Percentiles rank a stretch among this genome's conserved stretches.
Evolutionary conservation across 495 filamentous ascomycete genomes (phyloP).

Genomic region (Parathielavia hyrcaniae): DNA sequence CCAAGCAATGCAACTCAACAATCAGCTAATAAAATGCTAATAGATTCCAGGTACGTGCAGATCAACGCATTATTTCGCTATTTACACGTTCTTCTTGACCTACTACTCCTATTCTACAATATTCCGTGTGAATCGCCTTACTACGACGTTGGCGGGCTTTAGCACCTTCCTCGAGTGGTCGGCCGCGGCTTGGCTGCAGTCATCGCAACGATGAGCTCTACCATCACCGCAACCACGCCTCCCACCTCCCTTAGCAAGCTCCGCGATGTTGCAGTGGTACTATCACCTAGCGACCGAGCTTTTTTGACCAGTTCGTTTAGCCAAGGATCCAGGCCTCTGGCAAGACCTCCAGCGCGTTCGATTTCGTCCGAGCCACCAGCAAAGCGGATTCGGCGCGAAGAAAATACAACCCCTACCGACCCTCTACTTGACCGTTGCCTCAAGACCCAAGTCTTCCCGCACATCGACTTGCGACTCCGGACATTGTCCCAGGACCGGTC

Average conservation of each 20-base stretch:
- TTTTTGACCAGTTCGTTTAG: conserved; percentile 2
- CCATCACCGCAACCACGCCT: neutral
- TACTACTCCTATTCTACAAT: neutral
- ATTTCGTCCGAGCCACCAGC: neutral
- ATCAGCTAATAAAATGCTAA: neutral
- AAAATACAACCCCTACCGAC: neutral
- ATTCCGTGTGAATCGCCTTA: neutral
- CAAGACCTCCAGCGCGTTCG: neutral
- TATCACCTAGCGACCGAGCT: neutral
- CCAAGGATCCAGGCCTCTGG: neutral
- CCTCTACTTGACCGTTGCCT: conserved; percentile 21
- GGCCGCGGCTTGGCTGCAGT: neutral
- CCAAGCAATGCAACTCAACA: too few relatives aligned
- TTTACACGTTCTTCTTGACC: neutral
- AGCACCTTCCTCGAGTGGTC: neutral
- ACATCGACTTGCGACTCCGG: conserved; percentile 25
- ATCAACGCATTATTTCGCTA: neutral
- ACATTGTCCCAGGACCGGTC: conserved; percentile 5
- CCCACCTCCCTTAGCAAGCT: neutral
- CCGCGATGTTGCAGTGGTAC: neutral
- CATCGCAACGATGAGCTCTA: conserved; percentile 2
- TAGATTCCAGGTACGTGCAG: neutral
- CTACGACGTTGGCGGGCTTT: neutral
- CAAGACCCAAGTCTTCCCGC: conserved; percentile 34
- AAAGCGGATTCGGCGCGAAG: neutral